Base-by-base conservation (phyloP, 2,329 filamentous ascomycete species). In the Botrytis aclada region DNA sequence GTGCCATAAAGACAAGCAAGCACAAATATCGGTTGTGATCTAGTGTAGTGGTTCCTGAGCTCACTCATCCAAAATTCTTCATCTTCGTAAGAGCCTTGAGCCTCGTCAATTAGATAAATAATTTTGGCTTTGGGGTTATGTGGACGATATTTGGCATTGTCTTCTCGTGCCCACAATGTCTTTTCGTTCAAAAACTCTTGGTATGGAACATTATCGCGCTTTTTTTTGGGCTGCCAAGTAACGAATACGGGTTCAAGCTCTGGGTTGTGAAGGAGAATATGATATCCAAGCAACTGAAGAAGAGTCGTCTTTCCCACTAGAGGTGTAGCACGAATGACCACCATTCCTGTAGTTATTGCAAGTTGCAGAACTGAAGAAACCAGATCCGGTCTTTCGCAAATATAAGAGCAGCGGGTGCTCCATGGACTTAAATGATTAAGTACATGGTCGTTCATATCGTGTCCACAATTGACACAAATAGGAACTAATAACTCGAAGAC, bases 281-380 rank as follows among this genome's bases (percentile, higher is more conserved):
- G 43, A 37, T 18, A 32, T 22, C 62, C 63, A 51, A 65, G 29
- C 4, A 65, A 37, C 8, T n/a, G 22, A 8, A 65, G 63, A 37
- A 65, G 63, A 7, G 43, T 47, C 20, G 63, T 65, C 22, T 65
- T 65, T 51, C 29, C 63, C 12, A 65, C 63, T 18, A 47, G 8
- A 65, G 63, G 63, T 4, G 63, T 51, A n/a, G 43, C 43, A 47
- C 63, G 63, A 65, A 65, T 65, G n/a, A 51, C 63, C 22, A 47
- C 63, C 32, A 65, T 34, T n/a, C 63, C 25, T 14, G 16, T 65
- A 6, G 5, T 10, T n/a, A 18, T 22, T n/a, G 63, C 43, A 25
- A 18, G 43, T 37, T 37, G 32, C 29, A 65, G 29, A n/a, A 47
- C 6, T 18, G 63, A 25, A 65, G 43, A 37, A 37, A 65, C 43